A percentile compares a stretch with the other conserved stretches of the same genome.
Evolutionary conservation across 139 green algal genomes (phyloP).

Genomic region (Haematococcus sp.): DNA sequence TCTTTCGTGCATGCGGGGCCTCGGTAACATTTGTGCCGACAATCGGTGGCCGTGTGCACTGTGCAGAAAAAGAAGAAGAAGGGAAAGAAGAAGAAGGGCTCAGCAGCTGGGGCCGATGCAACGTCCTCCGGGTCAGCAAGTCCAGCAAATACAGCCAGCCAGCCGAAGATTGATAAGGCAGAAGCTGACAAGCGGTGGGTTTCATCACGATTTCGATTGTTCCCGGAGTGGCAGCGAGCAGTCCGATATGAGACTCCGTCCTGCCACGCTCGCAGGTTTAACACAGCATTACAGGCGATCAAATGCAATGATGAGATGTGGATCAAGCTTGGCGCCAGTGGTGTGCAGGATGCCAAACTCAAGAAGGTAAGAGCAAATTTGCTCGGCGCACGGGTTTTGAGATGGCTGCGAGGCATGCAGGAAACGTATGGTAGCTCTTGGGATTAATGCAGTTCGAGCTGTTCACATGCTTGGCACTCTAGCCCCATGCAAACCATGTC

Average conservation of each 20-base stretch:
- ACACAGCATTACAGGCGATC: constrained; percentile 18
- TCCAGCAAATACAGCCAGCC: neutral
- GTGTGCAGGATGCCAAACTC: constrained; percentile 41
- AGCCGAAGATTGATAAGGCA: constrained; percentile 26
- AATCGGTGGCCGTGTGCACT: too few species aligned
- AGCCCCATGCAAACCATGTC: neutral
- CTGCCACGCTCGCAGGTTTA: constrained; percentile 24
- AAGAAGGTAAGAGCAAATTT: constrained; percentile 30
- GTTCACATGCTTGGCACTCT: neutral
- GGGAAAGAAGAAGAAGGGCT: constrained; percentile 6
- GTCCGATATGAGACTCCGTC: neutral
- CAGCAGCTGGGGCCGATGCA: neutral
- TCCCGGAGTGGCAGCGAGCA: too few species aligned
- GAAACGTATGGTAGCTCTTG: neutral
- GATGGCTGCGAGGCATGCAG: too few species aligned
- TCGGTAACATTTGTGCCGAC: too few species aligned
- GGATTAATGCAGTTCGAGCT: constrained; percentile 1
- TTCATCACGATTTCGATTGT: neutral
- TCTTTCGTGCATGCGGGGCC: too few species aligned
- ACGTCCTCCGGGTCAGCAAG: too few species aligned
- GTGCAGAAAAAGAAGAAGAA: constrained; percentile 43
- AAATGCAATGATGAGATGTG: constrained; percentile 44
- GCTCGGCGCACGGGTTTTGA: too few species aligned
- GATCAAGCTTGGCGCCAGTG: constrained; percentile 39
- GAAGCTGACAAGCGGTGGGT: constrained; percentile 24